Conservation (phyloP, 2,329 filamentous ascomycete genomes). For the Apiospora kogelbergensis region DNA sequence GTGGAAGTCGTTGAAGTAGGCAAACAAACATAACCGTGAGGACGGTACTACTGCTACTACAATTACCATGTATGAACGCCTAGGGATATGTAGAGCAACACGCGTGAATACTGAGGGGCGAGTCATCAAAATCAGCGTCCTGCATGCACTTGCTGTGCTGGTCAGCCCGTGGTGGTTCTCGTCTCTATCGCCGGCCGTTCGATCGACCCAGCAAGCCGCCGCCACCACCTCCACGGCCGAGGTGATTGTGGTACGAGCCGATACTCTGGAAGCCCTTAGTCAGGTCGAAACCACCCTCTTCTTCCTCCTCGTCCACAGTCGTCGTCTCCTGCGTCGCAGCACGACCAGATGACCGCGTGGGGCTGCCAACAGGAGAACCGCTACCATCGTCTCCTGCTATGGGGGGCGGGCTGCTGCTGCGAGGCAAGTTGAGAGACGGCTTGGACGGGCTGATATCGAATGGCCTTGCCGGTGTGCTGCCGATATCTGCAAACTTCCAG, state of each 20-base stretch:
- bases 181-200: conserved; percentile 1
- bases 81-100: neutral
- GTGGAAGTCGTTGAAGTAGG: neutral
- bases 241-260: conserved; percentile 56
- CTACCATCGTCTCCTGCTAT: conserved; percentile 33
- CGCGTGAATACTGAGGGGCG: neutral
- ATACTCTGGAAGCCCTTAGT: conserved; percentile 67
- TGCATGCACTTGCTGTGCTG: neutral
- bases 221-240: neutral
- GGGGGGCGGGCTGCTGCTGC: conserved; percentile 61
- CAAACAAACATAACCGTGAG: neutral
- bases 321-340: conserved; percentile 41
- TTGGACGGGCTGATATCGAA: conserved; percentile 64
- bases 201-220: conserved; percentile 3
- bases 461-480: conserved; percentile 66
- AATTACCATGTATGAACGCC: neutral
- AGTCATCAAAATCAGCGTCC: neutral
- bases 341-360: conserved; percentile 38
- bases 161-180: neutral
- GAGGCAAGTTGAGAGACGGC: conserved; percentile 34
- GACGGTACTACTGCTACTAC: neutral
- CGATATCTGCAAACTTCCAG: conserved; percentile 81
- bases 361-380: conserved; percentile 51
- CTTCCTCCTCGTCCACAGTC: conserved; percentile 34
- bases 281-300: conserved; percentile 57